Percentiles rank a stretch among this genome's conserved stretches.
Evolutionary conservation across 2,329 filamentous ascomycete genomes (phyloP).

Genomic region (Penicillium sp.): DNA sequence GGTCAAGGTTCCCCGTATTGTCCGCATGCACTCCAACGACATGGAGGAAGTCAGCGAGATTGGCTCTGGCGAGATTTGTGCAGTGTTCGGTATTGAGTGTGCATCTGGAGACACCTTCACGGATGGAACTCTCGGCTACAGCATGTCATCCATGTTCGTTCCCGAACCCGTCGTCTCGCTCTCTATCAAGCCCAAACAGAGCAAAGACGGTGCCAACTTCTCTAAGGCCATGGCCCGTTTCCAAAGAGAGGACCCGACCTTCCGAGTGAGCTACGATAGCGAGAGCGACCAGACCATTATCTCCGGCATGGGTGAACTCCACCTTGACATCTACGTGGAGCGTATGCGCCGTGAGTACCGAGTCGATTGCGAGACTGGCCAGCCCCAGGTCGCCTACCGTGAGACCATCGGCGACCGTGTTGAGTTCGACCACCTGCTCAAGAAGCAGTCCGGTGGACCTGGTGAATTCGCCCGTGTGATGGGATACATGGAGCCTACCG

Average conservation of each 20-base stretch:
- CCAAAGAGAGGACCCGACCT: conserved; percentile 96
- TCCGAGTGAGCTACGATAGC: conserved; percentile 85
- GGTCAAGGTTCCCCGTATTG: conserved; percentile 93
- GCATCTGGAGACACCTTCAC: conserved; percentile 98
- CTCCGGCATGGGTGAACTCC: conserved; percentile 95
- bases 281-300: conserved; percentile 98
- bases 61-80: conserved; percentile 95
- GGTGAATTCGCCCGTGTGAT: conserved; percentile 93
- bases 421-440: conserved; percentile 88
- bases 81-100: conserved; percentile 96
- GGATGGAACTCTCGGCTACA: conserved; percentile 85
- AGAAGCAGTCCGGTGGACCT: conserved; percentile 92
- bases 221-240: conserved; percentile 98
- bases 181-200: conserved; percentile 93
- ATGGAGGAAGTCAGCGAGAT: conserved; percentile 96
- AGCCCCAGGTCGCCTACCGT: conserved; percentile 94
- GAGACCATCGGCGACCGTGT: conserved; percentile 81
- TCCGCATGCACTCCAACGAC: conserved; percentile 99
- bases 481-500: conserved; percentile 85
- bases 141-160: conserved; percentile 96
- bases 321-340: conserved; percentile 96
- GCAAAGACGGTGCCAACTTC: conserved; percentile 88
- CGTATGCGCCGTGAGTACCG: conserved; percentile 95
- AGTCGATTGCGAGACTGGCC: conserved; percentile 91
- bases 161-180: conserved; percentile 97